Evolutionary conservation across 495 filamentous ascomycete species (phyloP), one percentile per base, ranked within the genome.

Genomic region (Neurospora sp.): DNA sequence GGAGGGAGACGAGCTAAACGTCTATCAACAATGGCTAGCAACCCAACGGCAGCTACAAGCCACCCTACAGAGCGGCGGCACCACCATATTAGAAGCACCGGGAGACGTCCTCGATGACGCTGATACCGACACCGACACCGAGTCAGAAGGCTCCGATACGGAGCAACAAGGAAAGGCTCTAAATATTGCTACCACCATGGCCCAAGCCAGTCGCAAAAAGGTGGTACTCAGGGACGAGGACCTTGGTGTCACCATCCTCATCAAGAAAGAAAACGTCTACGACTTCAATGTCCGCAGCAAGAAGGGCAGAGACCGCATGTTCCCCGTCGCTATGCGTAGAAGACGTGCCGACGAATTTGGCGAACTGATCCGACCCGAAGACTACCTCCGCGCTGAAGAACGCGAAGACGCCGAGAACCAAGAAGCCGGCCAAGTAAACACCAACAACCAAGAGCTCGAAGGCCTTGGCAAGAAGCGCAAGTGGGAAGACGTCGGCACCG

Each of bases 211-310:
- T 76, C 87, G 93, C 72, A 92, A 92, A 73, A 96, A 96, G 79
- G 87, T 93, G 18, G 92, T 90, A 0, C 83, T 94, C 9, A 93
- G 86, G 42, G 93, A 97, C 74, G 91, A 92, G 76, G 96, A 97
- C 72, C 83, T 98, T 0, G 96, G 96, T 7, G 88, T 98, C 74
- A 97, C 94, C 77, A 87, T 99, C 72, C 85, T 99, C 6, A 83
- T 98, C n/a, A 92, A 95, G 45, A 88, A 92, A 40, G 94, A 94
- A 77, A 91, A 90, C 20, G 88, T 96, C 20, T 92, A 94, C 79
- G 96, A 99, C 80, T 99, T 91, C 73, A 93, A 97, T 77, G 92
- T 98, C 8, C 88, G 92, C n/a, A 91, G 91, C 18, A 97, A 97
- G 77, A 97, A 94, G 80, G 96, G 96, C 22, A 87, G 94, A 40